Evolutionary conservation across 106 monocot genomes (phyloP), one percentile per base, ranked within the genome.

Genomic region (Vanilla planifolia): DNA sequence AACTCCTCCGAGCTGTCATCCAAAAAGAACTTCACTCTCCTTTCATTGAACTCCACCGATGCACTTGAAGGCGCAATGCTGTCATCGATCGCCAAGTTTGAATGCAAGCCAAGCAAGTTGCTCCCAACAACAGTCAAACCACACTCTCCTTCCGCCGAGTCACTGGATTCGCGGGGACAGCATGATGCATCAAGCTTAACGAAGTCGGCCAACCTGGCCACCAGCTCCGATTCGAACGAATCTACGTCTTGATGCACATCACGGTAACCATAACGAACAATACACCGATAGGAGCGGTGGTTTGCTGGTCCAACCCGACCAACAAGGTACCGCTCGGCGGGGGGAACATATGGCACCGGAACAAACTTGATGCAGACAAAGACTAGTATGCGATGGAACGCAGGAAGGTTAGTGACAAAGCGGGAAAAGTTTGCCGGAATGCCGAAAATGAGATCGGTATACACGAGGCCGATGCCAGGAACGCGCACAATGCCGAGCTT

Each of bases 361-460:
- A 86, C 70, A 17, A 60, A 81, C 26, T 86, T 86, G 34, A 86
- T 67, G 23, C 86, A 86, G 0, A 86, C 80, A 23, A 86, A 81
- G 43, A 86, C 86, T 6, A 86, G 59, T 6, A 86, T 60, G 1
- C 61, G 74, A 68, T 86, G 86, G 78, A 81, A 86, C 56, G 86
- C 86, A 9, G 86, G 86, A 27, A 86, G 77, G 63, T 86, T 86
- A 36, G 86, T 86, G 33, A 86, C 80, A 51, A 86, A 86, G 39
- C 71, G 86, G 36, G 86, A 86, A 71, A 86, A 86, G 57, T 78
- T 86, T 6, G 86, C 65, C 0, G 86, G 86, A 2, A 86, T 61
- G 8, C 86, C 80, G 13, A 77, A 70, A 60, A 78, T 69, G 41
- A 86, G 74, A 30, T 81, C 80, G 7, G 86, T 81, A 74, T 78